Evolutionary conservation across 202 grass and related monocot genomes (phyloP).

Genomic region (Panicum hallii): DNA sequence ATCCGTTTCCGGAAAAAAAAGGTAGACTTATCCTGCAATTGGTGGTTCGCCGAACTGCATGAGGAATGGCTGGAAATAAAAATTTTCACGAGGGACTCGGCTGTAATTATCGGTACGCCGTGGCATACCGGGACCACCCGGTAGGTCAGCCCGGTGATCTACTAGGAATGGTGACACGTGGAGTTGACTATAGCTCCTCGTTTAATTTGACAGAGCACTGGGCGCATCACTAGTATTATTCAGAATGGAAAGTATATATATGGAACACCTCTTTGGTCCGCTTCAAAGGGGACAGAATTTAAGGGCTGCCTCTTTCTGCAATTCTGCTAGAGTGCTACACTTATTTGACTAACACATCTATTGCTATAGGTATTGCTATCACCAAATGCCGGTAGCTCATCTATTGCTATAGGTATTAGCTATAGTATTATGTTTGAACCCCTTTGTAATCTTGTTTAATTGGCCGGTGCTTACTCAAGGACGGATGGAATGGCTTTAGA

Average conservation of each 20-base stretch:
- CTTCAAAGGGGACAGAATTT: not conserved
- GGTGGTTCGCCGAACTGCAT: no score
- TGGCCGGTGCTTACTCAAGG: not conserved
- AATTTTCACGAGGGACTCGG: no score
- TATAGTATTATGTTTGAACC: not conserved
- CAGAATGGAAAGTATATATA: not conserved
- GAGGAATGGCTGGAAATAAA: no score
- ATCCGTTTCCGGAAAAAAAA: no score
- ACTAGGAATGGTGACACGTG: no score
- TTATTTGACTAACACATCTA: not conserved
- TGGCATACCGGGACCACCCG: no score
- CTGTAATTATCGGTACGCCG: no score
- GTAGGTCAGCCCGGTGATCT: no score
- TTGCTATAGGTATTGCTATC: not conserved
- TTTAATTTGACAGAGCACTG: not conserved
- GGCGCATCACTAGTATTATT: not conserved
- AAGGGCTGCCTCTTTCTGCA: not conserved
- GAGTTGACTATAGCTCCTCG: no score
- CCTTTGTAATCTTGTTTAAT: constrained; percentile 6
- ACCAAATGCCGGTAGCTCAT: not conserved
- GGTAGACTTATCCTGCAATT: no score
- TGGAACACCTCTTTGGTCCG: not conserved
- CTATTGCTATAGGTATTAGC: not conserved
- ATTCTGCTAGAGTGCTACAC: not conserved
- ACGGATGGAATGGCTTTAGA: constrained; percentile 1